Evolutionary conservation across 2,329 filamentous ascomycete species (phyloP), one percentile per base, ranked within the genome.

Genomic region (Chaetoscypha palmicola): DNA sequence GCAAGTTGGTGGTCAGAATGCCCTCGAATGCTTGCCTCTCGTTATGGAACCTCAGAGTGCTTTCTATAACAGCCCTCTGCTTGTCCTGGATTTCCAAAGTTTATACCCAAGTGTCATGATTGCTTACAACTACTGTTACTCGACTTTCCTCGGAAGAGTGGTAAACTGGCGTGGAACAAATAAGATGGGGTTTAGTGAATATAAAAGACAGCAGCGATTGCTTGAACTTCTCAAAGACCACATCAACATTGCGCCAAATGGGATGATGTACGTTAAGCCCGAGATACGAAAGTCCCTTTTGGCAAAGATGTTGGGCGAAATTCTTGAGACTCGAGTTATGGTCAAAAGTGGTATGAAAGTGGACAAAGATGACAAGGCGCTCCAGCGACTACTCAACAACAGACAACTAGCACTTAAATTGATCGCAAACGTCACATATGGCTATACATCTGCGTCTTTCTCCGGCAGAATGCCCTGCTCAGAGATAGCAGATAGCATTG

Each of bases 91-190:
- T 64, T 98, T 98, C 51, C 91, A 97, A 60, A 94, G 88, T 47
- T 68, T 98, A 37, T 98, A 98, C 54, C 92, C 92, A 0, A 96
- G 90, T 64, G 83, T 97, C 48, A 96, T 98, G 89, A 97, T 98
- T 60, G 92, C 92, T 0, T 97, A 98, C 69, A 98, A 98, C 59
- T 92, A 96, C 61, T 98, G 92, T 67, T 98, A 98, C 61, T 97
- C 92, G 0, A 98, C 92, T 0, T 98, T 90, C 55, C 72, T 97
- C 0, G 92, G 92, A 0, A 79, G 92, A 22, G 81, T 95, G 30
- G 77, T 81, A 21, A 79, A 81, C 55, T 96, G 91, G 91, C 79
- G 88, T n/a, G 90, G 89, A 2, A 80, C 77, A 22, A 90, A 88
- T 68, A 95, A 97, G 66, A 88, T 98, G 83, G 92, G 92, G 0